These are phyloP conservation scores for Alloascoidea hylecoeti DNA, from an alignment of 805 yeast species.

Conservation along the genomic window DNA sequence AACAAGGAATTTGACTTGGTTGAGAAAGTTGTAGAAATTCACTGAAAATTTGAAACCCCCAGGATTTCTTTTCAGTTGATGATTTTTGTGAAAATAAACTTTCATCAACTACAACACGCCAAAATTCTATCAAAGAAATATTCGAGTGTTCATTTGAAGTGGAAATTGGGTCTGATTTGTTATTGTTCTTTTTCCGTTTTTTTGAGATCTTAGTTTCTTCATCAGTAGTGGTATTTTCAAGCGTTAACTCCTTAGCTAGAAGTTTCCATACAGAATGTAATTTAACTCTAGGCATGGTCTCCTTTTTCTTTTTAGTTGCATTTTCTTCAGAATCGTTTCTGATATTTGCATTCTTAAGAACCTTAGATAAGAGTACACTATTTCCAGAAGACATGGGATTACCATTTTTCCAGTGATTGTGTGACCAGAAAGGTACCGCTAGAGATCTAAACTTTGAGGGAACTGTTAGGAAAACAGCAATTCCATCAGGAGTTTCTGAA, in stretches of 20 bases:
- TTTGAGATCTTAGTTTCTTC: constrained; percentile 23
- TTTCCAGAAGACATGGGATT: constrained; percentile 70
- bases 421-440: constrained; percentile 5
- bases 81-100: constrained; percentile 62
- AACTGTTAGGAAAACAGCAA: constrained; percentile 52
- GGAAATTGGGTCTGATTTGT: constrained; percentile 13
- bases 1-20: constrained; percentile 8
- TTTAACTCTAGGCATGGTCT: constrained; percentile 62
- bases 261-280: constrained; percentile 68
- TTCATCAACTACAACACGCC: constrained; percentile 72
- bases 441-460: constrained; percentile 16
- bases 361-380: constrained; percentile 41
- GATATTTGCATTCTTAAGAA: constrained; percentile 27
- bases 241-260: constrained; percentile 29
- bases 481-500: constrained; percentile 63
- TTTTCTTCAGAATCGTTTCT: constrained; percentile 19
- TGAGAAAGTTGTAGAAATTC: constrained; percentile 23
- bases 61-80: constrained; percentile 73
- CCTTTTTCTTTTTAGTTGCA: constrained; percentile 24
- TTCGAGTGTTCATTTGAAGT: constrained; percentile 14
- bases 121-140: constrained; percentile 46
- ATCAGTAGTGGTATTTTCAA: constrained; percentile 8
- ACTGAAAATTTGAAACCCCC: constrained; percentile 69
- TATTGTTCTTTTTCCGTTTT: constrained; percentile 13
- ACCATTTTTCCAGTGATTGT: constrained; percentile 47